Evolutionary conservation across 768 basidiomycete genomes (phyloP).

Genomic region (Mrakia gelida): DNA sequence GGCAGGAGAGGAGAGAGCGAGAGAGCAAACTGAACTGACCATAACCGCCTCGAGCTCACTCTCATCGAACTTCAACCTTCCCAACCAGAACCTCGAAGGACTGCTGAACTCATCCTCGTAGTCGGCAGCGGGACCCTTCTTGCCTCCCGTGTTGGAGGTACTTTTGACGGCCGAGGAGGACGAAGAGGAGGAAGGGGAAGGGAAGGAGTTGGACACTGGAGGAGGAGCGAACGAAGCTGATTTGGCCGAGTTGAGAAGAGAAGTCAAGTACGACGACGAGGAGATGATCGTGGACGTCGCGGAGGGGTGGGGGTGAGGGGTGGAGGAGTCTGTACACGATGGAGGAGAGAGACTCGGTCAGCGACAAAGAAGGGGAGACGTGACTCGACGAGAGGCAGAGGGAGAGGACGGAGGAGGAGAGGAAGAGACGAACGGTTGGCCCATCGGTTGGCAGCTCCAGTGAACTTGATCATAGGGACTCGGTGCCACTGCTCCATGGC

Average conservation of each 20-base stretch:
- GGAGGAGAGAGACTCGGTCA: neutral
- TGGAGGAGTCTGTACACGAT: neutral
- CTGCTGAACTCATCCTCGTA: neutral
- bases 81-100: constrained; percentile 8
- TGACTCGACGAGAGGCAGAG: neutral
- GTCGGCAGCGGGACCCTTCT: neutral
- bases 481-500: neutral
- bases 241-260: neutral
- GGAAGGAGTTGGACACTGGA: neutral
- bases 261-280: neutral
- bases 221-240: neutral
- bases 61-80: constrained; percentile 6
- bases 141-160: neutral
- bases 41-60: constrained; percentile 9
- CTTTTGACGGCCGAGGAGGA: neutral
- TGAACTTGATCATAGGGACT: neutral
- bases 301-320: neutral
- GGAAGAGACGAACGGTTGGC: neutral
- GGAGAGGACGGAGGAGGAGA: neutral
- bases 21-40: neutral
- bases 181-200: neutral
- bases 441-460: neutral
- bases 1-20: neutral
- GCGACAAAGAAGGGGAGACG: too few species aligned
- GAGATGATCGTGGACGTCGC: neutral